Conservation (phyloP, 345 rosid genomes). For the Psidium friedrichsthalianum region DNA sequence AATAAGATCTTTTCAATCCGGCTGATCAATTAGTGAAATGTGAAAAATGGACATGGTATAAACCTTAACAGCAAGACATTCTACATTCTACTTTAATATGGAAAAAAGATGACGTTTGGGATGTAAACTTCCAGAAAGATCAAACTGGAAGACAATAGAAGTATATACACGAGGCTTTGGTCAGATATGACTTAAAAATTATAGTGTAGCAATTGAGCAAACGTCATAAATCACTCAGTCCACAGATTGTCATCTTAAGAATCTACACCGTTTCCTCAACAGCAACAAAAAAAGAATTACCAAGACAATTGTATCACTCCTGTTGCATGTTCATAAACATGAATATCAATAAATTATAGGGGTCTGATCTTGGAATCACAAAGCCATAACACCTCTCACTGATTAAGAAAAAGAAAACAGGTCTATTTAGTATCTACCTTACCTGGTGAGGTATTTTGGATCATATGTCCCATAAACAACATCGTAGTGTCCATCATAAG, state of each 20-base stretch:
- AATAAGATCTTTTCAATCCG: not conserved
- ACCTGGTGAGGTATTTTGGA: constrained; percentile 79
- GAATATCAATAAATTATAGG: not conserved
- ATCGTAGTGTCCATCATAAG: constrained; percentile 88
- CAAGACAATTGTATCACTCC: not conserved
- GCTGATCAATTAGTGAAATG: not conserved
- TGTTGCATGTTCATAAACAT: not conserved
- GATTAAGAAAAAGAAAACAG: not conserved
- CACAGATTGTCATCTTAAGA: not conserved
- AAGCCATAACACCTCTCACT: not conserved
- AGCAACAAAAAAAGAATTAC: not conserved
- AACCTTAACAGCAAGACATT: not conserved
- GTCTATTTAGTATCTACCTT: constrained; percentile 1
- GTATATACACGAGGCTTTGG: not conserved
- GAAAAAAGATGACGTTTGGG: not conserved
- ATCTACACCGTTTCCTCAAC: not conserved
- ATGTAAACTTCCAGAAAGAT: not conserved
- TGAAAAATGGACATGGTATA: not conserved
- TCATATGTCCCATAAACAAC: constrained; percentile 77
- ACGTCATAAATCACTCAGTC: not conserved
- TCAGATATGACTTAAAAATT: not conserved
- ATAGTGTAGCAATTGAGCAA: not conserved
- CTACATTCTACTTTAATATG: not conserved
- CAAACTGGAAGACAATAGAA: not conserved
- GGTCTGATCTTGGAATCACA: not conserved